Base-by-base conservation (phyloP, 345 rosid species). In the Mallotus nudiflorus region DNA sequence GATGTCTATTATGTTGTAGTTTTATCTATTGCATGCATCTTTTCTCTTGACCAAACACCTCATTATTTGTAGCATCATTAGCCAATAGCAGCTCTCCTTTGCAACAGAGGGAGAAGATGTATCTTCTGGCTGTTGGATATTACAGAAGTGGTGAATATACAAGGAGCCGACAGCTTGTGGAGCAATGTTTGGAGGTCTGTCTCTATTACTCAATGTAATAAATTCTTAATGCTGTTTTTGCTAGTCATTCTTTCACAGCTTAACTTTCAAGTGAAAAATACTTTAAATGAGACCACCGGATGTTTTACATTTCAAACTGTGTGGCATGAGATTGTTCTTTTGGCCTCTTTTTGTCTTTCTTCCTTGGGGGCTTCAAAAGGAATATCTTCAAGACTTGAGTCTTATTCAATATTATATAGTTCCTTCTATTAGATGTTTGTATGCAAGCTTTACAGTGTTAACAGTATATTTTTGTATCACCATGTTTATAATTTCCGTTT, bases 41-140 rank as follows among this genome's bases (percentile, higher is more conserved):
- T 59, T 61, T 70, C 63, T 31, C 20, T 37, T 39, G 4, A 54
- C 42, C 18, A 13, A 40, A 49, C 45, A 11, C 37, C 35, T 62
- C 59, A 11, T 63, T 52, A 24, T 60, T 67, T 80, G 81, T 86
- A 88, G 92, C 91, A 68, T 86, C 92, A 56, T 77, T 88, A 50
- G 84, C 72, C 64, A 86, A 69, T 68, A 81, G 66, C 49, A 84
- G 77, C 67, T 67, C 92, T 7, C 78, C 82, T 18, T 65, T 78
- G 75, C 70, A 65, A 33, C 63, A 28, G 44, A 33, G 65, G 63
- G 96, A 91, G 83, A 89, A 89, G 75, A 70, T 89, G 69, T 91
- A 91, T 84, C 97, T 91, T 75, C 83, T 91, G 40, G 96, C 88
- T 46, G 89, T 91, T 74, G 97, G 97, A 66, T 82, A 83, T 82